Percentiles rank a stretch among this genome's conserved stretches.
Evolutionary conservation across 768 basidiomycete genomes (phyloP).

Genomic region (Hygrocybe punicea): DNA sequence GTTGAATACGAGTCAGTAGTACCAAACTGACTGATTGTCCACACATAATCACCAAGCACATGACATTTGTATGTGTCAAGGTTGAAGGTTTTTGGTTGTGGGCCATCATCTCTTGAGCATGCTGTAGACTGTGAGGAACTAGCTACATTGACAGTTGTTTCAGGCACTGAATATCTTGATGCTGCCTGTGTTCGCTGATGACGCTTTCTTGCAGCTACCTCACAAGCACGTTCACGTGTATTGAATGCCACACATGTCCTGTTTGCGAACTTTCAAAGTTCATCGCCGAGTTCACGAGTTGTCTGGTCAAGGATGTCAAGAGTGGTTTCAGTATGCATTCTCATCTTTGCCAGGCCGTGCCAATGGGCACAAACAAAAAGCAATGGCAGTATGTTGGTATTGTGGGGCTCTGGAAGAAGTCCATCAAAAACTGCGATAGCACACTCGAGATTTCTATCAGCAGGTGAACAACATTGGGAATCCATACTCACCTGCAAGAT

Average conservation of each 20-base stretch:
- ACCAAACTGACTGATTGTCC: constrained; percentile 28
- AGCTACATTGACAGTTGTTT: not conserved
- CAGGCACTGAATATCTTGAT: not conserved
- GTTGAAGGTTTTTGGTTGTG: constrained; percentile 23
- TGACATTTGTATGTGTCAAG: constrained; percentile 39
- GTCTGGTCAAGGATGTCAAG: constrained; percentile 21
- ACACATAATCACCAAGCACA: constrained; percentile 35
- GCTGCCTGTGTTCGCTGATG: constrained; percentile 2
- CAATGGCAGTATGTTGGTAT: constrained; percentile 27
- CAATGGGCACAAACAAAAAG: constrained; percentile 33
- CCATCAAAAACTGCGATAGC: constrained; percentile 37
- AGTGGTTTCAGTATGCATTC: constrained; percentile 36
- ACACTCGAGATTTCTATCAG: constrained; percentile 23
- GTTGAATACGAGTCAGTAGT: constrained; percentile 37
- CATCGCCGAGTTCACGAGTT: constrained; percentile 24
- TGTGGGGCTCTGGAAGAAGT: constrained; percentile 28
- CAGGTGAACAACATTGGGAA: constrained; percentile 9
- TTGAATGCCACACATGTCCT: constrained; percentile 23
- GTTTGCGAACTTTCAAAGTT: constrained; percentile 27
- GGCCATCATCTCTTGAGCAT: not conserved
- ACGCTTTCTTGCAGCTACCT: constrained; percentile 30
- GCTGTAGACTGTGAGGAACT: not conserved
- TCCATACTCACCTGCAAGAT: constrained; percentile 25
- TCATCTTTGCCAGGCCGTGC: constrained; percentile 41
- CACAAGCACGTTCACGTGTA: constrained; percentile 37